Evolutionary conservation across 2,329 filamentous ascomycete genomes (phyloP).

Genomic region (Lachnellula occidentalis): DNA sequence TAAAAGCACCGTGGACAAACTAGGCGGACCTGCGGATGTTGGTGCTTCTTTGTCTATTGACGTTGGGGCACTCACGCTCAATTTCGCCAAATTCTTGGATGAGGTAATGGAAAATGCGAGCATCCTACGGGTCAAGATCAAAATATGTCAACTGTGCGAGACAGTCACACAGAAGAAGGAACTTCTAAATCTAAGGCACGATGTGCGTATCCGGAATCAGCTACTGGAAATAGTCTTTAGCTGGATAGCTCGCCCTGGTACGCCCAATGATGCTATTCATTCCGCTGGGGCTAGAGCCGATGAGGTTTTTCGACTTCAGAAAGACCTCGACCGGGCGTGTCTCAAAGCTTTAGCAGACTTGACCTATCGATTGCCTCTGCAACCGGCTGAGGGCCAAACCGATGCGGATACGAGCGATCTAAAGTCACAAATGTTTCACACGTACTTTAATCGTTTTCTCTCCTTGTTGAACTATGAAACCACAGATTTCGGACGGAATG

Average conservation of each 20-base stretch:
- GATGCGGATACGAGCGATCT: constrained; percentile 63
- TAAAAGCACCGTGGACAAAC: constrained; percentile 56
- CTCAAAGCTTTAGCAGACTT: constrained; percentile 60
- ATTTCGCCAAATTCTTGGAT: constrained; percentile 62
- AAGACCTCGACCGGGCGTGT: constrained; percentile 61
- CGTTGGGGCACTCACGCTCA: constrained; percentile 57
- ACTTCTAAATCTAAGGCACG: constrained; percentile 61
- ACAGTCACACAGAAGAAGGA: constrained; percentile 61
- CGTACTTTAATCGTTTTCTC: constrained; percentile 65
- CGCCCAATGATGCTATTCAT: constrained; percentile 42
- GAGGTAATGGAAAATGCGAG: constrained; percentile 49
- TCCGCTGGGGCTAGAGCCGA: constrained; percentile 44
- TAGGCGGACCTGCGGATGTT: constrained; percentile 58
- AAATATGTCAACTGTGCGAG: constrained; percentile 63
- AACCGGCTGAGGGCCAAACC: constrained; percentile 58
- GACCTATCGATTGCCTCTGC: constrained; percentile 60
- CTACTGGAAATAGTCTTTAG: constrained; percentile 62
- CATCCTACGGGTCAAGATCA: constrained; percentile 60
- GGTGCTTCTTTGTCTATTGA: constrained; percentile 58
- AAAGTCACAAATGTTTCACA: constrained; percentile 67
- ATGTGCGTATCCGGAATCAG: constrained; percentile 64
- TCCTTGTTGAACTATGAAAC: constrained; percentile 58
- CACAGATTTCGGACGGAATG: constrained; percentile 38
- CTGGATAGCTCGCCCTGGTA: constrained; percentile 60
- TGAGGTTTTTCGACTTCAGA: constrained; percentile 53